Evolutionary conservation across 345 rosid species (phyloP).

Genomic region (Toxicodendron radicans): DNA sequence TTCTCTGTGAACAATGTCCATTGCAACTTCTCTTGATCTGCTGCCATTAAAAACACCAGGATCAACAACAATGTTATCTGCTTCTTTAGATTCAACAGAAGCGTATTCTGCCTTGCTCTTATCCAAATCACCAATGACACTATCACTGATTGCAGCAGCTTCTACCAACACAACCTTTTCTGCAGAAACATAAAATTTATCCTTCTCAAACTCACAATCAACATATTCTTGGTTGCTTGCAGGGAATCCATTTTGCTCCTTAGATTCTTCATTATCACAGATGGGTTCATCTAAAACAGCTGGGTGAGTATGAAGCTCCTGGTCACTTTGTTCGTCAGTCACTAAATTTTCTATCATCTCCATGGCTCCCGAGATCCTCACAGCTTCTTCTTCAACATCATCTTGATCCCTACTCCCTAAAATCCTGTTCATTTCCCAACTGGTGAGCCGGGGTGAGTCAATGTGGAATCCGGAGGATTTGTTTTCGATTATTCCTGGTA

Average conservation of each 20-base stretch:
- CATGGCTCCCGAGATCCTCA: background rate
- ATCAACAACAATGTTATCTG: background rate
- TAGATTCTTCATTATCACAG: conserved; percentile 7
- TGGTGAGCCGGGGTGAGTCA: conserved; percentile 1
- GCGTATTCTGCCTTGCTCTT: background rate
- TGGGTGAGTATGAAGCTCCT: conserved; percentile 7
- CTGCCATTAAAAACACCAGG: background rate
- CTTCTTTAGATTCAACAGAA: conserved; percentile 4
- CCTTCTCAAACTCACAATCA: background rate
- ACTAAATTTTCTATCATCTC: conserved; percentile 1
- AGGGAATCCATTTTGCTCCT: conserved; percentile 8
- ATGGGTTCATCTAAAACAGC: conserved; percentile 12
- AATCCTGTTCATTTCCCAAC: conserved; percentile 18
- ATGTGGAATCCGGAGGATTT: background rate
- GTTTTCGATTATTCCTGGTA: conserved; percentile 3
- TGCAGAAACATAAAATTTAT: background rate
- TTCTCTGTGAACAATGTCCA: background rate
- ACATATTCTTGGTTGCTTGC: conserved; percentile 16
- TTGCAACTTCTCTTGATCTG: background rate
- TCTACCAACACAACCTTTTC: conserved; percentile 12
- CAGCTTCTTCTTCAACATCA: conserved; percentile 6
- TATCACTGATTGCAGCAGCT: background rate
- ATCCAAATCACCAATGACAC: background rate
- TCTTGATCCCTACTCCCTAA: conserved; percentile 13
- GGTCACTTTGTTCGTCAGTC: background rate